phyloP scores from a whole-genome alignment of 176 grass and related monocot species.

The Ensete ventricosum region DNA sequence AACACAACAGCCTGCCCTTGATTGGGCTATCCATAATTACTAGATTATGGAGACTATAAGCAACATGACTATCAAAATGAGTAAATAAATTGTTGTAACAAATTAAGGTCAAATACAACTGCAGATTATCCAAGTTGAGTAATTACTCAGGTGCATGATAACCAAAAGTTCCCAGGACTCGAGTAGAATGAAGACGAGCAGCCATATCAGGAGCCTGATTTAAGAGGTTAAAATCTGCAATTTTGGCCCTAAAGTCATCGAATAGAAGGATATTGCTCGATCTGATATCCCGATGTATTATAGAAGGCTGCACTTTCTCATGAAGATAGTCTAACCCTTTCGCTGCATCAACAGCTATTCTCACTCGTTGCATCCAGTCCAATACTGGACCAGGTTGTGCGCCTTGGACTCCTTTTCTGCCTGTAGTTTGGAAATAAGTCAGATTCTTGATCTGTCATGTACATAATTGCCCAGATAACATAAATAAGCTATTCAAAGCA shows the following conservation, averaged over 20 bases:
- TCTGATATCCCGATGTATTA: slow-evolving; percentile 67
- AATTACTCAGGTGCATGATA: slow-evolving; percentile 31
- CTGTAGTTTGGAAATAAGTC: slow-evolving; percentile 21
- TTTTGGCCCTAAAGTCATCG: slow-evolving; percentile 71
- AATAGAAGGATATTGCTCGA: slow-evolving; percentile 71
- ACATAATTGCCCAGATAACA: no score
- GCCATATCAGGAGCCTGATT: slow-evolving; percentile 81
- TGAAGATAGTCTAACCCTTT: slow-evolving; percentile 70
- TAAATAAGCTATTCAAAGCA: background rate
- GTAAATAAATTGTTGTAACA: background rate
- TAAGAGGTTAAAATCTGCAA: slow-evolving; percentile 67
- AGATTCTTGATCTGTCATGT: background rate
- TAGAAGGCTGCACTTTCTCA: slow-evolving; percentile 66
- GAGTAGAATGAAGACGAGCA: slow-evolving; percentile 61
- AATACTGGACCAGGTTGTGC: slow-evolving; percentile 62
- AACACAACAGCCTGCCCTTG: no score
- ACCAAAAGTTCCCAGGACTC: slow-evolving; percentile 64
- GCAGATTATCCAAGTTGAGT: background rate
- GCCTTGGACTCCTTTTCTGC: slow-evolving; percentile 68
- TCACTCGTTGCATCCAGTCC: slow-evolving; percentile 60
- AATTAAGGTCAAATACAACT: no score
- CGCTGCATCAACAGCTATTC: slow-evolving; percentile 63
- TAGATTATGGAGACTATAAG: background rate
- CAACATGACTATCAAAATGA: background rate
- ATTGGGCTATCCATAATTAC: no score